phyloP scores from a whole-genome alignment of 768 basidiomycete genomes.

The Mycena chlorophos region DNA sequence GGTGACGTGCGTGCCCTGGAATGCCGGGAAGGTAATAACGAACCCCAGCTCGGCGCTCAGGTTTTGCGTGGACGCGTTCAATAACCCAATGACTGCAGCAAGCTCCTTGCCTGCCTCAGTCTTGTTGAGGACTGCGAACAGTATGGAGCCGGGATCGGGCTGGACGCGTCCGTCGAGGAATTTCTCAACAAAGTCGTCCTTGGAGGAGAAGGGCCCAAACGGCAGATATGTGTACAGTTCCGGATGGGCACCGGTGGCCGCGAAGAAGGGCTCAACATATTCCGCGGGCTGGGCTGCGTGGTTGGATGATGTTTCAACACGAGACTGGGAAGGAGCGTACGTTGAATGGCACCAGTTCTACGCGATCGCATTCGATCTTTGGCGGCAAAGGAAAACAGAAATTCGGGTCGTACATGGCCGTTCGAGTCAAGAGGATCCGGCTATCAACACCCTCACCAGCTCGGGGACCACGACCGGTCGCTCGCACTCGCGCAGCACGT shows the following conservation, averaged over 20 bases:
- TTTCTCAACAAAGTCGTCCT: conserved; percentile 35
- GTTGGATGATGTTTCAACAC: background rate
- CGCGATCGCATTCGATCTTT: conserved; percentile 44
- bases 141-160: conserved; percentile 34
- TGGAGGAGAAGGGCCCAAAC: conserved; percentile 46
- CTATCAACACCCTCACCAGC: conserved; percentile 7
- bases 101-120: conserved; percentile 34
- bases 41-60: conserved; percentile 56
- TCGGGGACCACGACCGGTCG: conserved; percentile 12
- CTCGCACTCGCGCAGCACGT: conserved; percentile 18
- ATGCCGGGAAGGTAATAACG: conserved; percentile 54
- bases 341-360: conserved; percentile 53
- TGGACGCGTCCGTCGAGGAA: conserved; percentile 39
- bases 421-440: background rate
- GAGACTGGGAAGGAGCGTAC: conserved; percentile 30
- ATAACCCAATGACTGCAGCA: conserved; percentile 55
- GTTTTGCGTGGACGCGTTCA: conserved; percentile 43
- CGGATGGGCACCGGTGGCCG: conserved; percentile 34
- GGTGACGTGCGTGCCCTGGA: conserved; percentile 65
- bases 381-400: conserved; percentile 52
- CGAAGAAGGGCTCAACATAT: conserved; percentile 44
- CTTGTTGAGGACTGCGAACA: conserved; percentile 60
- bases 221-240: conserved; percentile 50
- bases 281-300: conserved; percentile 40
- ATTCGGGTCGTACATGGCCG: conserved; percentile 38